phyloP scores from a whole-genome alignment of 2,329 filamentous ascomycete species.

The Pseudogymnoascus sp. region DNA sequence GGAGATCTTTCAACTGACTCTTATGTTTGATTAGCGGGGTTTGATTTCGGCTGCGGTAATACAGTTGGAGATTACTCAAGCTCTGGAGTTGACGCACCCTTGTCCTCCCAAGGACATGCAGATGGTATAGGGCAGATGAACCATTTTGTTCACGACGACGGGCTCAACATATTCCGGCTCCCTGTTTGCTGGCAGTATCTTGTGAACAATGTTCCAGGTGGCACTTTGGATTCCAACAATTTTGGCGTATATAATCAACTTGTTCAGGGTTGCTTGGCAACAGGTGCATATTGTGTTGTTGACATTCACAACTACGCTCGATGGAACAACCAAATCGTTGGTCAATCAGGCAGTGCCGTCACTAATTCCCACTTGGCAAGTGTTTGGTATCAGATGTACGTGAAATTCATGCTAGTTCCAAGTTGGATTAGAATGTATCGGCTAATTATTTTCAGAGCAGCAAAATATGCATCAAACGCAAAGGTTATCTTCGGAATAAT shows the following conservation, averaged over 20 bases:
- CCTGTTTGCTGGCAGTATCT: constrained; percentile 55
- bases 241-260: constrained; percentile 47
- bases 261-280: constrained; percentile 47
- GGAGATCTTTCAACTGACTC: not conserved
- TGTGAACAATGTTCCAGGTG: constrained; percentile 41
- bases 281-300: constrained; percentile 51
- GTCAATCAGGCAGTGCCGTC: constrained; percentile 50
- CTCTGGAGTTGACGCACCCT: constrained; percentile 13
- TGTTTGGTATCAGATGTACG: constrained; percentile 48
- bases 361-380: constrained; percentile 49
- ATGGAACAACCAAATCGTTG: constrained; percentile 55
- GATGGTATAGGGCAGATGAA: constrained; percentile 28
- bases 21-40: constrained; percentile 29
- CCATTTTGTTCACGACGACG: constrained; percentile 47
- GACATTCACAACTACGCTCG: constrained; percentile 53
- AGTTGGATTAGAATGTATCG: not conserved
- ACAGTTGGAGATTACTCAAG: constrained; percentile 26
- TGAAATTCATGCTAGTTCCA: not conserved
- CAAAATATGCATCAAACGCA: constrained; percentile 43
- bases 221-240: constrained; percentile 41
- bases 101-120: constrained; percentile 14
- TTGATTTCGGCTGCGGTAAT: constrained; percentile 40
- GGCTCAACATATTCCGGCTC: constrained; percentile 50
- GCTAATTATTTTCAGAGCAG: constrained; percentile 30
- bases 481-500: constrained; percentile 58